Conservation (phyloP, 345 rosid species). For the Streptanthus diversifolius region DNA sequence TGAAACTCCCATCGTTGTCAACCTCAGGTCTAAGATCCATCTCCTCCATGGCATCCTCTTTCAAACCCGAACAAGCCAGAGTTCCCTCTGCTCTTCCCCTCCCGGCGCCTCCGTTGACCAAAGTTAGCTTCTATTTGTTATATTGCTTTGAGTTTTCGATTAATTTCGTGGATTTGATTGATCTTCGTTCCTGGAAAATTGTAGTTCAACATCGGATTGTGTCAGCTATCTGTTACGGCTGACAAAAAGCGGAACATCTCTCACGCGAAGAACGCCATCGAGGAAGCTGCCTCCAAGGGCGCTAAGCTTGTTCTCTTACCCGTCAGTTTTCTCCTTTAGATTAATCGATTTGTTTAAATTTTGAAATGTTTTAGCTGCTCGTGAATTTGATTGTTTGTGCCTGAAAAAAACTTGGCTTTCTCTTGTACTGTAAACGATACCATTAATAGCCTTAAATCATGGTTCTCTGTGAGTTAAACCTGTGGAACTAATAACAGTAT, state of each 20-base stretch:
- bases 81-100: constrained; percentile 69
- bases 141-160: background rate
- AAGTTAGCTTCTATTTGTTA: constrained; percentile 35
- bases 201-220: constrained; percentile 80
- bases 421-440: background rate
- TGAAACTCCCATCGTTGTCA: constrained; percentile 17
- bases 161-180: background rate
- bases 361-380: background rate
- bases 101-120: constrained; percentile 67
- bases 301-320: constrained; percentile 83
- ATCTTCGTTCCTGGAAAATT: background rate
- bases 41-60: constrained; percentile 58
- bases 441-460: background rate
- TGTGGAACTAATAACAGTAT: too few relatives aligned
- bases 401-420: background rate
- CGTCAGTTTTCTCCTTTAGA: constrained; percentile 36
- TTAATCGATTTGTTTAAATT: background rate
- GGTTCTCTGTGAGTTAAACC: too few relatives aligned
- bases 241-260: constrained; percentile 79
- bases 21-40: constrained; percentile 22
- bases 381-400: background rate
- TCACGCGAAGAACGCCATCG: constrained; percentile 59
- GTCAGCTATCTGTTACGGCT: constrained; percentile 69
- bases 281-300: constrained; percentile 70
- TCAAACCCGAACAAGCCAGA: constrained; percentile 78